Conservation (phyloP, 257 asterid genomes). For the Plantago major region DNA sequence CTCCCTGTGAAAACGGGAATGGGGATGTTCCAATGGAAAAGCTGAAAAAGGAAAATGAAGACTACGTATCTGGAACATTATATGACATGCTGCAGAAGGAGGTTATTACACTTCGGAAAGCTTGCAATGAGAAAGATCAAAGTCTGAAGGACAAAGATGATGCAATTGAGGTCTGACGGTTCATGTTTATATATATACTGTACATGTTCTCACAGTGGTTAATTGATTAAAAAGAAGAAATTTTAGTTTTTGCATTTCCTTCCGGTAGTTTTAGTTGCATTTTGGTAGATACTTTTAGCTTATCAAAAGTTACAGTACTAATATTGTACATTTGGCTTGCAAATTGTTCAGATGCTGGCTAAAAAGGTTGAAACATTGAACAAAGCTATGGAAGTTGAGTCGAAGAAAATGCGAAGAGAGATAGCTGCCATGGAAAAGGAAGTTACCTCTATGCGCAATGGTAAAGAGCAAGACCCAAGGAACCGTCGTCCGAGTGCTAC, state of each 20-base stretch:
- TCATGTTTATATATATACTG: background rate
- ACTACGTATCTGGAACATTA: constrained; percentile 66
- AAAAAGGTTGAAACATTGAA: constrained; percentile 72
- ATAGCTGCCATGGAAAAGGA: constrained; percentile 85
- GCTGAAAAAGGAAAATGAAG: constrained; percentile 42
- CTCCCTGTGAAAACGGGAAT: constrained; percentile 40
- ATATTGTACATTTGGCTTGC: constrained; percentile 16
- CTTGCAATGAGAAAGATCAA: constrained; percentile 79
- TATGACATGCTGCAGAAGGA: constrained; percentile 93
- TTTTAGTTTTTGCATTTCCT: background rate
- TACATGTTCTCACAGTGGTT: background rate
- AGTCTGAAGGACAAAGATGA: constrained; percentile 79
- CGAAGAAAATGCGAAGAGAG: constrained; percentile 85
- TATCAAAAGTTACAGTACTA: background rate
- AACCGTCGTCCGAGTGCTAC: constrained; percentile 40
- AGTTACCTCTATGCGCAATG: constrained; percentile 56
- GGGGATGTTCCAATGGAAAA: constrained; percentile 33
- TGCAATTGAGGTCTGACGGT: constrained; percentile 66
- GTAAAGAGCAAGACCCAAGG: constrained; percentile 67
- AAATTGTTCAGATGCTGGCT: constrained; percentile 69
- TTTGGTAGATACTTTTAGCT: background rate
- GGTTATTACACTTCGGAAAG: constrained; percentile 64
- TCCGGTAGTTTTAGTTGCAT: background rate
- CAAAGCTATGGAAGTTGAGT: constrained; percentile 85
- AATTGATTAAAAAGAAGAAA: background rate